These are phyloP conservation scores for Lepidium sativum DNA, from an alignment of 345 rosid genomes.

Conservation along the genomic window DNA sequence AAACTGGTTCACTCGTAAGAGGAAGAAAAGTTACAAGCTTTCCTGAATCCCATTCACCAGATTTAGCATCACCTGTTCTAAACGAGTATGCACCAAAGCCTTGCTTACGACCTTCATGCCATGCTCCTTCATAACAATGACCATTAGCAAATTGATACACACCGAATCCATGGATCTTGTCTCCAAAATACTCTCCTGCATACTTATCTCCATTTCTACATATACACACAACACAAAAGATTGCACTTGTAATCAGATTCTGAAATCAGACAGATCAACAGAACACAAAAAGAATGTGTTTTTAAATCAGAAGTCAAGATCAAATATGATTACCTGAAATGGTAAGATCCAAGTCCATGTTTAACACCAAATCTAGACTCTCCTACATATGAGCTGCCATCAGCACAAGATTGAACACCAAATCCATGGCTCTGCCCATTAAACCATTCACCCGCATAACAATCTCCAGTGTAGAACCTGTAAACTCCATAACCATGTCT, in stretches of 20 bases:
- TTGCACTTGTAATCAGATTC: not conserved
- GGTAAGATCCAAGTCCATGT: constrained; percentile 87
- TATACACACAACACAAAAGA: not conserved
- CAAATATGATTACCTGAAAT: constrained; percentile 56
- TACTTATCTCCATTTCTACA: constrained; percentile 86
- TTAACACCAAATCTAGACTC: constrained; percentile 83
- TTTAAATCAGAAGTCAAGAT: not conserved
- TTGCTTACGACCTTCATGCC: constrained; percentile 98
- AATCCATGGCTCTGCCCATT: constrained; percentile 95
- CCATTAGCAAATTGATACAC: constrained; percentile 84
- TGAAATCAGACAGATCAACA: not conserved
- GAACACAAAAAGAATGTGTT: not conserved
- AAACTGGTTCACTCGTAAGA: constrained; percentile 41
- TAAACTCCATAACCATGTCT: constrained; percentile 85
- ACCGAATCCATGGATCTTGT: constrained; percentile 88
- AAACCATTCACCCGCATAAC: constrained; percentile 84
- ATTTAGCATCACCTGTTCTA: constrained; percentile 52
- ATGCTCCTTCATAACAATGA: constrained; percentile 91
- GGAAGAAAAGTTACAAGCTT: constrained; percentile 42
- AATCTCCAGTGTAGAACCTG: constrained; percentile 84
- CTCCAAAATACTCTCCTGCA: constrained; percentile 90
- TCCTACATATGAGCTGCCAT: constrained; percentile 80
- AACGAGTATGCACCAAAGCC: constrained; percentile 84
- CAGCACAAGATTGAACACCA: constrained; percentile 85
- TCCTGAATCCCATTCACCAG: constrained; percentile 88